These are phyloP conservation scores for Emergomyces africanus DNA, from an alignment of 2,329 filamentous ascomycete species.

Conservation along the genomic window DNA sequence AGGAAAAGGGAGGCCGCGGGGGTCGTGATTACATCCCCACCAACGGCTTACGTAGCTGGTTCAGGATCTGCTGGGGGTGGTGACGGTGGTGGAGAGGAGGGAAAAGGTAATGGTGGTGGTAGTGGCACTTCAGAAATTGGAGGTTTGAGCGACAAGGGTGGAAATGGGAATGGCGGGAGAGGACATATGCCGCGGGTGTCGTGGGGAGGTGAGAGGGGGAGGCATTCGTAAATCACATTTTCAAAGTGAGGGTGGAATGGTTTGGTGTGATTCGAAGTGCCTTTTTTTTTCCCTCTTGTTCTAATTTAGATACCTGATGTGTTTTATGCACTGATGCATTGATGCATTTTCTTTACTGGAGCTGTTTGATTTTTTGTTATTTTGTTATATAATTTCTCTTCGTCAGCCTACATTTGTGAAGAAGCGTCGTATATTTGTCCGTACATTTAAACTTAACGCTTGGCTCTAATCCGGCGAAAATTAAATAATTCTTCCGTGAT, in stretches of 20 bases:
- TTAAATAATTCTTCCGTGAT: not conserved
- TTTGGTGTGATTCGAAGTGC: not conserved
- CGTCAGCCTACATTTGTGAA: not conserved
- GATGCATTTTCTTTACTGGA: not conserved
- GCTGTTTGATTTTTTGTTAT: not conserved
- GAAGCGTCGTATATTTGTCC: not conserved
- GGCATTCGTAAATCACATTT: not conserved
- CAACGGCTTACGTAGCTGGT: not conserved
- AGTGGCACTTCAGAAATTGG: conserved; percentile 5
- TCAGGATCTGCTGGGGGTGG: not conserved
- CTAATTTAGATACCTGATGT: not conserved
- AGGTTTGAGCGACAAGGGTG: not conserved
- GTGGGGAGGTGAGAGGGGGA: conserved; percentile 6
- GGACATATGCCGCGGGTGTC: conserved; percentile 5
- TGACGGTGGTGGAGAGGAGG: conserved; percentile 5
- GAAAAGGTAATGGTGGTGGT: not conserved
- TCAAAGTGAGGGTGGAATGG: not conserved
- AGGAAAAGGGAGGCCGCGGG: conserved; percentile 12
- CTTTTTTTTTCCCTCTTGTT: not conserved
- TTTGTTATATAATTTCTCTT: not conserved
- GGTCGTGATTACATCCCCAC: conserved; percentile 4
- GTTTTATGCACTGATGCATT: not conserved
- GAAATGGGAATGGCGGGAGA: conserved; percentile 8
- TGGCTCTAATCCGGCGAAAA: not conserved
- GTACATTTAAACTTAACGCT: not conserved